Conservation (phyloP, 2,329 filamentous ascomycete species). For the Rutstroemia sydowiana region DNA sequence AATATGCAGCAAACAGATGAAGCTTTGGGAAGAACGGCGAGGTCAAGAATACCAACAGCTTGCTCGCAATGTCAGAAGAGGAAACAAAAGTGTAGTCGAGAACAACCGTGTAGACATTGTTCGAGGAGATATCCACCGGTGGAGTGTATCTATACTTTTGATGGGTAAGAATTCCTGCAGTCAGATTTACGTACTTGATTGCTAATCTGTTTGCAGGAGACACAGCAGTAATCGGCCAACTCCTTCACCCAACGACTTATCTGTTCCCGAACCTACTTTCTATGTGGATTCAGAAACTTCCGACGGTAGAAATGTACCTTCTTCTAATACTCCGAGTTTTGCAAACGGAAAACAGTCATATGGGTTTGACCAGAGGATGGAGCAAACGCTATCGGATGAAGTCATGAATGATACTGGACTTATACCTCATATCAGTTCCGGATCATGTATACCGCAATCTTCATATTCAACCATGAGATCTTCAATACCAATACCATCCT, state of each 20-base stretch:
- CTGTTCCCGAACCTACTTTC: background rate
- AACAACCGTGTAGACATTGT: conserved; percentile 10
- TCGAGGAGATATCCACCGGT: conserved; percentile 8
- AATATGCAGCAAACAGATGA: conserved; percentile 10
- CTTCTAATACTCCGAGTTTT: too few species aligned
- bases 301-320: too few species aligned
- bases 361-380: too few species aligned
- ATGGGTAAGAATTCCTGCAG: background rate
- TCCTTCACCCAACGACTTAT: background rate
- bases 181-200: background rate
- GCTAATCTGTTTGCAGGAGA: background rate
- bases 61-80: conserved; percentile 9
- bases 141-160: conserved; percentile 8
- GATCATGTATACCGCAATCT: too few species aligned
- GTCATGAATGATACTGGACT: too few species aligned
- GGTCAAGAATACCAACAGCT: conserved; percentile 5
- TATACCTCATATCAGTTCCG: too few species aligned
- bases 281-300: too few species aligned
- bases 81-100: conserved; percentile 9
- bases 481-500: too few species aligned
- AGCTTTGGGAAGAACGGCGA: conserved; percentile 1
- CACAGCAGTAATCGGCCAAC: background rate
- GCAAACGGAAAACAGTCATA: too few species aligned
- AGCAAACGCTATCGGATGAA: too few species aligned
- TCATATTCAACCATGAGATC: too few species aligned